Evolutionary conservation across 2,329 filamentous ascomycete species (phyloP).

Genomic region (Metarhizium album): DNA sequence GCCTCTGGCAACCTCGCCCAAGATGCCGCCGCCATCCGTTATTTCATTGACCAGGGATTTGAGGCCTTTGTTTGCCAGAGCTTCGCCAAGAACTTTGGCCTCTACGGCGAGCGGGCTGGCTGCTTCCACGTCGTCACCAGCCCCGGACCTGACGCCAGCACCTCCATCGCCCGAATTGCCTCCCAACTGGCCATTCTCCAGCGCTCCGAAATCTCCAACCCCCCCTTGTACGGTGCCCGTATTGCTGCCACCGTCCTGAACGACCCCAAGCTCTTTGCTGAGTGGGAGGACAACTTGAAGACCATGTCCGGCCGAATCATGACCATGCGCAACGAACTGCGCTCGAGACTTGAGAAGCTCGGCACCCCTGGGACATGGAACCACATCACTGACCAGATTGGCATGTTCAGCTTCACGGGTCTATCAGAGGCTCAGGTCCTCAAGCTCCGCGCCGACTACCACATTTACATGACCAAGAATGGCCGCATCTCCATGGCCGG

Average conservation of each 20-base stretch:
- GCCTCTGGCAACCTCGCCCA: slow-evolving; percentile 78
- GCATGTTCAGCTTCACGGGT: slow-evolving; percentile 97
- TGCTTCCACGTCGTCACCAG: slow-evolving; percentile 89
- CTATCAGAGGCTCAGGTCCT: slow-evolving; percentile 62
- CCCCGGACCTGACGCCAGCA: slow-evolving; percentile 54
- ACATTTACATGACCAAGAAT: slow-evolving; percentile 95
- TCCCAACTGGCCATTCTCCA: slow-evolving; percentile 90
- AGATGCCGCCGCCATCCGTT: slow-evolving; percentile 85
- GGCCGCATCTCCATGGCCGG: slow-evolving; percentile 97
- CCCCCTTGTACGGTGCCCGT: slow-evolving; percentile 84
- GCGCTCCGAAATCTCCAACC: slow-evolving; percentile 95
- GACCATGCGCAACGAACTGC: slow-evolving; percentile 72
- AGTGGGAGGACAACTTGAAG: slow-evolving; percentile 86
- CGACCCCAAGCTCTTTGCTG: slow-evolving; percentile 65
- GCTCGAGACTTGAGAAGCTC: slow-evolving; percentile 70
- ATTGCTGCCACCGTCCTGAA: slow-evolving; percentile 82
- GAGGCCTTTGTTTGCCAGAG: slow-evolving; percentile 82
- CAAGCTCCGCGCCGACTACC: slow-evolving; percentile 57
- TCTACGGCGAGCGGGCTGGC: slow-evolving; percentile 92
- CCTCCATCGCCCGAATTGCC: slow-evolving; percentile 54
- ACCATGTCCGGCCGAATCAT: slow-evolving; percentile 96
- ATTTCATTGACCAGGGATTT: slow-evolving; percentile 89
- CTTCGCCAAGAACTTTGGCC: slow-evolving; percentile 96
- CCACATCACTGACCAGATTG: slow-evolving; percentile 97
- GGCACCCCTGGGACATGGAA: slow-evolving; percentile 87